Base-by-base conservation (phyloP, 2,329 filamentous ascomycete genomes). In the Aureobasidium namibiae region DNA sequence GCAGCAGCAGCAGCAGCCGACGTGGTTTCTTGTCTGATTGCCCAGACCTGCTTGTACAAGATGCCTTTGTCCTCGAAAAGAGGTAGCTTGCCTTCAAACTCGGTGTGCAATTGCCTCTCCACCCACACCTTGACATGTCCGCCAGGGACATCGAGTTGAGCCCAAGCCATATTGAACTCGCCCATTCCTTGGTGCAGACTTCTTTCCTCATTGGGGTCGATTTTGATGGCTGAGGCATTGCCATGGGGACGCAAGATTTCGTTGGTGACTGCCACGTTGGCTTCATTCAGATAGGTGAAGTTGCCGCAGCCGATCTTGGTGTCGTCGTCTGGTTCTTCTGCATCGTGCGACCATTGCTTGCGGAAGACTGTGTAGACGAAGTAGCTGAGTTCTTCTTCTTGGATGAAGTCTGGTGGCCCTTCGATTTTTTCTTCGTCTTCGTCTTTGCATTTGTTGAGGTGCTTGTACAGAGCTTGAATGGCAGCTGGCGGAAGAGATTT, bases 301-400 rank as follows among this genome's bases (percentile, higher is more conserved):
- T 31, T 11, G 31, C 38, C 29, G 45, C 41, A 58, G 11, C 38
- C 18, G 11, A 57, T 16, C 9, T 14, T 36, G 8, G 18, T 45
- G 10, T 36, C 36, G 46, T 52, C 46, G 6, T 44, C 44, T 11
- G 52, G 44, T 33, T 44, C 44, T 18, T 46, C 24, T 13, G 29
- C 36, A 7, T 33, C 5, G 13, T n/a, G 23, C 14, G 13, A 24
- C 60, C 60, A 61, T 21, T 52, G 45, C 36, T 61, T 57, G 31
- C 52, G 60, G 2, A 26, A 29, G 7, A 61, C 60, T 14, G 26
- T 42, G 46, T 61, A 61, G 4, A 61, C 46, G 21, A 50, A 52
- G 39, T 49, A 58, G 14, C 21, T 52, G 3, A 52, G 36, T 23
- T 61, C 53, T 41, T 24, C 33, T 26, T 49, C 52, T 33, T 34